phyloP scores from a whole-genome alignment of 1,284 basidiomycete genomes.

The Tremellales sp. region DNA sequence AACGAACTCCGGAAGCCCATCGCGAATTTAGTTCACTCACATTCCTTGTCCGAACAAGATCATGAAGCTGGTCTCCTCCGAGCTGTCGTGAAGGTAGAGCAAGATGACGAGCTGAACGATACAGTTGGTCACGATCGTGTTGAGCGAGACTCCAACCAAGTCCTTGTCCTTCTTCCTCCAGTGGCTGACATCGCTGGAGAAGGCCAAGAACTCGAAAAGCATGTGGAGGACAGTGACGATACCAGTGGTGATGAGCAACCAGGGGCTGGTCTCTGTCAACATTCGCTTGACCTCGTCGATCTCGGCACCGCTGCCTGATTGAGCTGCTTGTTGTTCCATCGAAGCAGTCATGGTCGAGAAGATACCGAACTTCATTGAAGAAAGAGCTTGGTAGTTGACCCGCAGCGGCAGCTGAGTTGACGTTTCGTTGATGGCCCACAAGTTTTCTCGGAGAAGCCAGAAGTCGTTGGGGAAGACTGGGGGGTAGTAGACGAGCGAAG shows the following conservation, averaged over 20 bases:
- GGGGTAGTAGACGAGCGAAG: slow-evolving; percentile 70
- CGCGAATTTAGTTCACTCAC: slow-evolving; percentile 20
- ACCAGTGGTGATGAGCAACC: slow-evolving; percentile 68
- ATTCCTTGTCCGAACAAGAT: slow-evolving; percentile 83
- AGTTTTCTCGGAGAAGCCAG: slow-evolving; percentile 75
- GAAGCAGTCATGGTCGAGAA: slow-evolving; percentile 73
- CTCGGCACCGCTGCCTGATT: slow-evolving; percentile 66
- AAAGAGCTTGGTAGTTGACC: slow-evolving; percentile 78
- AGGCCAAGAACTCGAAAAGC: slow-evolving; percentile 90
- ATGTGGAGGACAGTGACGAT: slow-evolving; percentile 82
- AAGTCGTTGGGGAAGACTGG: slow-evolving; percentile 93
- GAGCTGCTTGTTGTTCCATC: slow-evolving; percentile 69
- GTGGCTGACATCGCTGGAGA: slow-evolving; percentile 88
- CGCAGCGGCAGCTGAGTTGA: slow-evolving; percentile 70
- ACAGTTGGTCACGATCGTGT: slow-evolving; percentile 85
- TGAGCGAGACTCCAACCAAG: slow-evolving; percentile 54
- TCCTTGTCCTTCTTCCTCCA: slow-evolving; percentile 81
- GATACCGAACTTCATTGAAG: slow-evolving; percentile 69
- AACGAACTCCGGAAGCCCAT: background rate
- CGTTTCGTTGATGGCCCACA: slow-evolving; percentile 72
- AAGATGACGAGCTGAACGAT: slow-evolving; percentile 84
- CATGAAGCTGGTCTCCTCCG: slow-evolving; percentile 92
- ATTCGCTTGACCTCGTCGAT: slow-evolving; percentile 91
- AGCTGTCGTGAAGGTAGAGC: slow-evolving; percentile 91
- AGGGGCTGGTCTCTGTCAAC: slow-evolving; percentile 89